Conservation (phyloP, 345 rosid species). For the Eucalyptus rudis region DNA sequence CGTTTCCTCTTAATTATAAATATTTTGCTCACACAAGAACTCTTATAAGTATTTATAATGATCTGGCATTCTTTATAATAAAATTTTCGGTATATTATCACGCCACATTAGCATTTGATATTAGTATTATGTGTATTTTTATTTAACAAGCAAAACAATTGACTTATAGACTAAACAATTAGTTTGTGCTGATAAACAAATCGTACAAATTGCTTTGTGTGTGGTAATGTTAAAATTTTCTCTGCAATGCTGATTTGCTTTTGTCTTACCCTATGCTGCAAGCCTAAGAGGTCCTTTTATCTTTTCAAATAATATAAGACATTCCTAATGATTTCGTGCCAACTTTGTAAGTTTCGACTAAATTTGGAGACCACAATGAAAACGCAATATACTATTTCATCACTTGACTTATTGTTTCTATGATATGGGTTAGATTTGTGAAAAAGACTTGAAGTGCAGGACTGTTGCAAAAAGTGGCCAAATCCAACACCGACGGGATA, state of each 20-base stretch:
- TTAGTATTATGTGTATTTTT: neutral
- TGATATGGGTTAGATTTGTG: neutral
- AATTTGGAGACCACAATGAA: neutral
- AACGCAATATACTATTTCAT: neutral
- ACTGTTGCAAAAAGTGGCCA: neutral
- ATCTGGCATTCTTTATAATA: neutral
- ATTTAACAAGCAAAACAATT: neutral
- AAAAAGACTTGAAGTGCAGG: neutral
- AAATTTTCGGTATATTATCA: neutral
- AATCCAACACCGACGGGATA: neutral
- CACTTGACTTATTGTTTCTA: neutral
- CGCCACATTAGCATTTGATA: neutral
- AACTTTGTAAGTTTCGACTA: neutral
- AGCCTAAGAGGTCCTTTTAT: neutral
- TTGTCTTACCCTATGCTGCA: neutral
- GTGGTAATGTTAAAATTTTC: neutral
- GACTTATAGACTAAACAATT: neutral
- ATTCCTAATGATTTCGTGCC: neutral
- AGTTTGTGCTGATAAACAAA: neutral
- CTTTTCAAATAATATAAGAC: neutral
- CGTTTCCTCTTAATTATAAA: neutral
- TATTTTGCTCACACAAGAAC: neutral
- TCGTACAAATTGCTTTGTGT: neutral
- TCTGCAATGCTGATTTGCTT: neutral
- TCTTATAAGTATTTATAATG: neutral